Evolutionary conservation across 2,329 filamentous ascomycete genomes (phyloP), one percentile per base, ranked within the genome.

Genomic region (Monosporascus sp.): DNA sequence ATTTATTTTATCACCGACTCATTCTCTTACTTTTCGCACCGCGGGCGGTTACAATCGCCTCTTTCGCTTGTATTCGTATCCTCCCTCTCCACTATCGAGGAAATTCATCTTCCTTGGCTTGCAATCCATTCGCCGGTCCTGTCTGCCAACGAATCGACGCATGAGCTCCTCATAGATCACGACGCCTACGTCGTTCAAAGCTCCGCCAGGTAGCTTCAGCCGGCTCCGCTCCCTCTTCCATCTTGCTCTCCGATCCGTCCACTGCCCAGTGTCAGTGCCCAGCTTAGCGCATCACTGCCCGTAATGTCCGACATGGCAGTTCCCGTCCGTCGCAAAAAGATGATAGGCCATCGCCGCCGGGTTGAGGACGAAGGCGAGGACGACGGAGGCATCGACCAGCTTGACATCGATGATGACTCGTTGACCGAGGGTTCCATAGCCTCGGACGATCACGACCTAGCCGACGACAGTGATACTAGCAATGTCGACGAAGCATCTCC

Each of bases 291-390:
- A 52, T 49, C 51, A 48, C 51, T 37, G 48, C 11, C 52, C 54
- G 50, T 57, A 60, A 42, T 54, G 55, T 46, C 52, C 60, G 70
- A 57, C 50, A 82, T 81, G 78, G 74, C 73, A 66, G 70, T 68
- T 42, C 69, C 73, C 51, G 68, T 79, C 65, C 80, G 82, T 66
- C 81, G 83, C 70, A 85, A 80, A 72, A 85, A 84, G 71, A 70
- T 83, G 62, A 80, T 87, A 69, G 83, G 83, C 67, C 82, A 82
- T 62, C 82, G 85, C 65, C 83, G 86, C 68, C 82, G 85, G 62
- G 78, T 84, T 60, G 84, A 85, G 69, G 85, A 89, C 64, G 85
- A 89, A 67, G 85, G 80, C 61, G 86, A 88, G 62, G 86, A 88
- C 59, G 85, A 88, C 58, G 80, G 74, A 59, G 78, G 76, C 55